These are phyloP conservation scores for Begonia masoniana DNA, from an alignment of 306 rosid species.

Conservation along the genomic window DNA sequence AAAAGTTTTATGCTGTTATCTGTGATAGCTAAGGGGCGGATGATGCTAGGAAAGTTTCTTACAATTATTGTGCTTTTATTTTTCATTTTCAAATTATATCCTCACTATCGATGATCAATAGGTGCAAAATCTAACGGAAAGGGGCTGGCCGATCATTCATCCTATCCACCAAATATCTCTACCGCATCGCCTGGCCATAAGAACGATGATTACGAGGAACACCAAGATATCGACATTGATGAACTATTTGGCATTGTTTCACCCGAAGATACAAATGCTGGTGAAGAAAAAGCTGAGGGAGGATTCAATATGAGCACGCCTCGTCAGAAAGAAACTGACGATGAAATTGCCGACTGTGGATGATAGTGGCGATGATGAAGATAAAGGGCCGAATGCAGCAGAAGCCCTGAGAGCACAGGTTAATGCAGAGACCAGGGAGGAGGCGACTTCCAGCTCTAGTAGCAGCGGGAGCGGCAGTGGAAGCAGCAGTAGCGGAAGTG, in stretches of 20 bases:
- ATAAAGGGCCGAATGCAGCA: constrained; percentile 79
- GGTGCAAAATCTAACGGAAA: constrained; percentile 43
- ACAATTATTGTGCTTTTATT: too few species aligned
- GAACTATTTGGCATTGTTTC: constrained; percentile 58
- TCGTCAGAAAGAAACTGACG: constrained; percentile 46
- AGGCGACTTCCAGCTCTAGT: constrained; percentile 56
- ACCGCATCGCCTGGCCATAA: constrained; percentile 39
- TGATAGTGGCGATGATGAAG: constrained; percentile 79
- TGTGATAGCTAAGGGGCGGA: too few species aligned
- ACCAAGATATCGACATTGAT: constrained; percentile 51
- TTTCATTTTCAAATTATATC: neutral
- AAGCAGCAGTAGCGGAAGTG: constrained; percentile 36
- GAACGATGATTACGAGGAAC: constrained; percentile 47
- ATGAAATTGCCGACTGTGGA: constrained; percentile 85
- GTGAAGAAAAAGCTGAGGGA: constrained; percentile 41
- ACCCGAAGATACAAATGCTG: constrained; percentile 46
- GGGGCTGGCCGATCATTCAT: constrained; percentile 26
- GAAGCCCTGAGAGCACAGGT: constrained; percentile 74
- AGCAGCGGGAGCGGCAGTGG: constrained; percentile 69
- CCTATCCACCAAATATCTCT: constrained; percentile 28
- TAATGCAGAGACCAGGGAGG: constrained; percentile 54
- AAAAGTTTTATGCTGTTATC: too few species aligned
- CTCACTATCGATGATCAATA: constrained; percentile 7
- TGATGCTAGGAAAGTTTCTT: too few species aligned
- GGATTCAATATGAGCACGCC: constrained; percentile 48